A percentile compares a stretch with the other conserved stretches of the same genome.
phyloP scores from a whole-genome alignment of 495 filamentous ascomycete species.

The Hyaloscypha variabilis region DNA sequence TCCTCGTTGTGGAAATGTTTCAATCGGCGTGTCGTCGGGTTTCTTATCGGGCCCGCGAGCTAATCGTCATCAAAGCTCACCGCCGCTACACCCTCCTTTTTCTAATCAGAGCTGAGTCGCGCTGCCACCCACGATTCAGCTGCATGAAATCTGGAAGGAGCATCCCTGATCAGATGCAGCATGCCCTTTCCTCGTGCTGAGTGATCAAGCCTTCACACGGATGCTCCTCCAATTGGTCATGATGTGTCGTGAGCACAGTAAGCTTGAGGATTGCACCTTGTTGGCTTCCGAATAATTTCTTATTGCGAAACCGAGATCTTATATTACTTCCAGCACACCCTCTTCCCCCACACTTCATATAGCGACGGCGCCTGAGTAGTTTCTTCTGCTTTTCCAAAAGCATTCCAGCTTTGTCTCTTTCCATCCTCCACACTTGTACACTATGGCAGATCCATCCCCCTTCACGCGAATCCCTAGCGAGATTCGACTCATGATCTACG shows the following conservation, averaged over 20 bases:
- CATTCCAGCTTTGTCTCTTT: no score
- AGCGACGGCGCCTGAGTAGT: neutral
- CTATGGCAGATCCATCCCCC: constrained; percentile 5
- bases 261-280: neutral
- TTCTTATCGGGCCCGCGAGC: neutral
- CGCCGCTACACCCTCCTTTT: neutral
- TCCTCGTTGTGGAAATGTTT: constrained; percentile 1
- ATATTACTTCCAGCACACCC: neutral
- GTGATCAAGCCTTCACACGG: neutral
- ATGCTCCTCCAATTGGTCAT: neutral
- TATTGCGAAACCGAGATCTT: neutral
- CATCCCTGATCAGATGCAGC: neutral
- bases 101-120: constrained; percentile 2
- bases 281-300: neutral
- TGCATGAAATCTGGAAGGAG: neutral
- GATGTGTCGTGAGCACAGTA: neutral
- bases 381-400: neutral
- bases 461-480: constrained; percentile 49
- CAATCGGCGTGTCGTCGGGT: neutral
- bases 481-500: constrained; percentile 58
- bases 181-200: neutral
- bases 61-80: neutral
- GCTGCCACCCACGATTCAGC: neutral
- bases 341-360: neutral
- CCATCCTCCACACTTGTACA: neutral